Evolutionary conservation across 1,284 basidiomycete genomes (phyloP), one percentile per base, ranked within the genome.

Genomic region (Coniferiporia sulphurascens): DNA sequence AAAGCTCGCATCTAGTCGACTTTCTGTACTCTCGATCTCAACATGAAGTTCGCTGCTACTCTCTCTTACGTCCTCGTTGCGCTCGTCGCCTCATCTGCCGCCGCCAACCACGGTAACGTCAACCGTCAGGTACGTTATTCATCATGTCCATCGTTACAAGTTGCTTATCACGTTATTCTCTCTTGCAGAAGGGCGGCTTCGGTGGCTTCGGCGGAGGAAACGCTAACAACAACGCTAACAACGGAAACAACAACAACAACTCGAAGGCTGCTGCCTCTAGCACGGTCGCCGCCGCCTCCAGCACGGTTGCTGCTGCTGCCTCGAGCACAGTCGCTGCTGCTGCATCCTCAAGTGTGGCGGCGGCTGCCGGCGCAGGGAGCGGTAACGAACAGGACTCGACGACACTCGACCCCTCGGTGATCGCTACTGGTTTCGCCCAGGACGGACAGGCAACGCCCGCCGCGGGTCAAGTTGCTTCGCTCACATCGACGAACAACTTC

Each of bases 401-500:
- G 82, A 83, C 81, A 36, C 76, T 88, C 59, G 77, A 85, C 67
- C 78, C 80, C 53, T 64, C 60, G 35, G 78, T 82, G 55, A 75
- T 87, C 67, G 78, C 80, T 7, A 65, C 68, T 22, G 78, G 77
- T 60, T 84, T 85, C 67, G 74, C 75, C 48, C 75, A 80, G 55
- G 65, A 82, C 63, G 83, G 81, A 61, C 76, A 79, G 65, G 60
- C 65, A 32, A 64, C 73, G 22, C 76, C 76, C 10, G 69, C 72
- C 21, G 74, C 71, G 65, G 79, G 82, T 59, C 83, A 85, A 69
- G 79, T 82, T 55, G 68, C 82, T 4, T 86, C 84, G 10, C 68
- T 81, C 55, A 87, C 85, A 15, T 84, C 82, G 48, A 74, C 73
- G 45, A 87, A 89, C 76, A 88, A 89, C 74, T 89, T 85, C 72